phyloP scores from a whole-genome alignment of 2,329 filamentous ascomycete genomes.

The Sordariomycetes sp. region DNA sequence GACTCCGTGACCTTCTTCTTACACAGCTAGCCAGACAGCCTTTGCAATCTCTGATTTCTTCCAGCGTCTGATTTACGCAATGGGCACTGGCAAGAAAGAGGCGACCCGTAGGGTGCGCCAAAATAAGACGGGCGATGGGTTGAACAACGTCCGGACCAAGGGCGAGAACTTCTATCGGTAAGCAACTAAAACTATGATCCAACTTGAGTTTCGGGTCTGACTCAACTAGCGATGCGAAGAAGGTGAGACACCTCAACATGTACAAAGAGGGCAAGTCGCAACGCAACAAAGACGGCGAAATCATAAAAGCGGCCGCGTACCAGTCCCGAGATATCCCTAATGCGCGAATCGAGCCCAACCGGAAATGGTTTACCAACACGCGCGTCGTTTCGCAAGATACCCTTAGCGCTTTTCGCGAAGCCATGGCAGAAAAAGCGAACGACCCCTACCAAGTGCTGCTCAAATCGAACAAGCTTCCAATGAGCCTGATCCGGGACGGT shows the following conservation, averaged over 20 bases:
- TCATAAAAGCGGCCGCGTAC: slow-evolving; percentile 75
- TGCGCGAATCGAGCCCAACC: slow-evolving; percentile 87
- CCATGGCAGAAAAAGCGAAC: slow-evolving; percentile 80
- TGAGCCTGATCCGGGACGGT: slow-evolving; percentile 83
- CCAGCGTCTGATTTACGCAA: slow-evolving; percentile 34
- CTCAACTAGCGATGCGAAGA: slow-evolving; percentile 69
- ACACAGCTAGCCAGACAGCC: too few relatives aligned
- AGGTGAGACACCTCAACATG: slow-evolving; percentile 81
- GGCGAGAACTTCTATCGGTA: slow-evolving; percentile 97
- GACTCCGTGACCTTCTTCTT: slow-evolving; percentile 7
- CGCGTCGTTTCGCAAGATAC: slow-evolving; percentile 83
- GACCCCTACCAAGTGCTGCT: slow-evolving; percentile 93
- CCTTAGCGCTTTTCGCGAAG: slow-evolving; percentile 76
- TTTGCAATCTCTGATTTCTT: too few relatives aligned
- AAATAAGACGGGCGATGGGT: slow-evolving; percentile 77
- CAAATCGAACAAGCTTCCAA: slow-evolving; percentile 93
- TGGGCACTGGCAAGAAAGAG: slow-evolving; percentile 94
- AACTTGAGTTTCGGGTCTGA: not conserved
- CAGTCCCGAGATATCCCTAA: slow-evolving; percentile 75
- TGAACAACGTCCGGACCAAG: slow-evolving; percentile 86
- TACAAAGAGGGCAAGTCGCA: slow-evolving; percentile 79
- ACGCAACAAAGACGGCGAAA: slow-evolving; percentile 73
- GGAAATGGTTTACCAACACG: slow-evolving; percentile 97
- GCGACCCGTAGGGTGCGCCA: slow-evolving; percentile 71
- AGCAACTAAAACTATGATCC: not conserved